Base-by-base conservation (phyloP, 202 grass and related monocot species). In the Brachypodium distachyon region DNA sequence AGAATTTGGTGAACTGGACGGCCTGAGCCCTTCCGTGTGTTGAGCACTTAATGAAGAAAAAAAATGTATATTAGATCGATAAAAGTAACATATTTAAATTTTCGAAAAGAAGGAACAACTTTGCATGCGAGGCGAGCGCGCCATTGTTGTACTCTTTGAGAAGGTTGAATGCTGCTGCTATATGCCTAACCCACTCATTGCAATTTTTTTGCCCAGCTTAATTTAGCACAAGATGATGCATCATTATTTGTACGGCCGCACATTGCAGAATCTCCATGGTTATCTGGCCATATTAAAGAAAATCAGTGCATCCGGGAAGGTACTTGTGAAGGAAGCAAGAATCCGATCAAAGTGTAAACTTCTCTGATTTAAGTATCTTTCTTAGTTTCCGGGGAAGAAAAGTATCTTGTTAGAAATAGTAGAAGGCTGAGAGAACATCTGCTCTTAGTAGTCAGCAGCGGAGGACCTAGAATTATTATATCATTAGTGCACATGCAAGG, bases 171-270 rank as follows among this genome's bases (percentile, higher is more conserved):
- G 75, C 75, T 83, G 75, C 75, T 83, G 37, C 22, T 84, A 43
- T 75, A 53, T 26, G 78, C 81, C 86, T 83, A 79, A 88, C 75
- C 77, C 81, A 83, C 69, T 84, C 54, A 83, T 80, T 74, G 53
- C 69, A 69, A 83, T 26, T 80, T 62, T 19, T 60, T 57, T 77
- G 74, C 26, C 42, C 8, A 38, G 53, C 12, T 79, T 79, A 87
- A 23, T 74, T 55, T 83, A 75, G 10, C 60, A 54, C 50, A 74
- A 61, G 42, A 73, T 87, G 69, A 73, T 79, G 26, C 59, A 74
- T 67, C 27, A 56, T 79, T 79, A 67, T 53, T 78, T 78, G 59
- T 78, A 83, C 74, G 52, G 68, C 27, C 27, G 7, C 60, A 53
- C 28, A 80, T 56, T 34, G 19, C 39, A 57, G 67, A 80, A 57